A percentile compares a stretch with the other conserved stretches of the same genome.
Evolutionary conservation across 2,329 filamentous ascomycete species (phyloP).

Genomic region (Beauveria medogensis): DNA sequence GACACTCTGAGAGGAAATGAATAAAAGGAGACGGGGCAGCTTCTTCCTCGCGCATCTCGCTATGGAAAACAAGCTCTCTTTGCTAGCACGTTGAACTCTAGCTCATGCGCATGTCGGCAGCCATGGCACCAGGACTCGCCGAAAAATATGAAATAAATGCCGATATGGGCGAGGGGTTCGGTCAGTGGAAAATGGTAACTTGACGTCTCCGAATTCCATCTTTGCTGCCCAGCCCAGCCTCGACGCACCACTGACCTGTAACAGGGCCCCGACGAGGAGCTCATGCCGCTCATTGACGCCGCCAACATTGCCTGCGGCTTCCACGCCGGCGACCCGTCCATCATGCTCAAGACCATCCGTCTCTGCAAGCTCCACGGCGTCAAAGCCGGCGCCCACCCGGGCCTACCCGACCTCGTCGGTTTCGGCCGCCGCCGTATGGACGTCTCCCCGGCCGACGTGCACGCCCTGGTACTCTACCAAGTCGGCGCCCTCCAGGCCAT

Average conservation of each 20-base stretch:
- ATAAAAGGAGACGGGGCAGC: too few relatives aligned
- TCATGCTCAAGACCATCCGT: conserved; percentile 53
- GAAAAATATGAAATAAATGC: conserved; percentile 33
- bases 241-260: conserved; percentile 15
- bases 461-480: conserved; percentile 52
- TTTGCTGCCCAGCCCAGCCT: too few relatives aligned
- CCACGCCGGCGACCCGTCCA: conserved; percentile 53
- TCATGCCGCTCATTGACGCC: conserved; percentile 53
- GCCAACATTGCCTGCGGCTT: conserved; percentile 56
- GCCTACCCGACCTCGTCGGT: conserved; percentile 56
- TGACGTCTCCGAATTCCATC: too few relatives aligned
- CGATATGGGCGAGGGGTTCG: conserved; percentile 45
- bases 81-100: too few relatives aligned
- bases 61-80: too few relatives aligned
- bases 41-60: too few relatives aligned
- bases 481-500: conserved; percentile 55
- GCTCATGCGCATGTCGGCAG: too few relatives aligned
- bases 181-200: conserved; percentile 29
- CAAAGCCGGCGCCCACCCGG: conserved; percentile 53
- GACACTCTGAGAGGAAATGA: too few relatives aligned
- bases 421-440: conserved; percentile 57
- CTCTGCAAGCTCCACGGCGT: conserved; percentile 50
- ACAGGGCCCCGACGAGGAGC: conserved; percentile 47
- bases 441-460: conserved; percentile 47
- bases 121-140: neutral